phyloP scores from a whole-genome alignment of 257 asterid genomes.

The Nemophila menziesii region DNA sequence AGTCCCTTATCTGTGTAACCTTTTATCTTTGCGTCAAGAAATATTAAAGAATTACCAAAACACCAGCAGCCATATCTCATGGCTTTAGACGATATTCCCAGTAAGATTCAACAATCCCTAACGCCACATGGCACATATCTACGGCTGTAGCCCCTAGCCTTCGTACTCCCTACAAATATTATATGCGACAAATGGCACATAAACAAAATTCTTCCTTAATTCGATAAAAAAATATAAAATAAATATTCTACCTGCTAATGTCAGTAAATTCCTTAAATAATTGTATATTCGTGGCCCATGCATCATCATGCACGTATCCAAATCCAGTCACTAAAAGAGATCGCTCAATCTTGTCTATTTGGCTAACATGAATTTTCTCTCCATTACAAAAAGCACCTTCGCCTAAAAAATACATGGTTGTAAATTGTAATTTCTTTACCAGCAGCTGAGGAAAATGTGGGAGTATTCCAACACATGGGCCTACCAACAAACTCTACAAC shows the following conservation, averaged over 20 bases:
- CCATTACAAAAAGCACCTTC: too few species aligned
- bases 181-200: conserved; percentile 7
- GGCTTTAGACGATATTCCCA: conserved; percentile 99
- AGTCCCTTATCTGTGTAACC: too few species aligned
- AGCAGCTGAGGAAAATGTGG: conserved; percentile 91
- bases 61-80: too few species aligned
- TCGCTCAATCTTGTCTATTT: too few species aligned
- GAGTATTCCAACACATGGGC: conserved; percentile 93
- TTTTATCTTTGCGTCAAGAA: not conserved
- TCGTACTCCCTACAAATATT: conserved; percentile 68
- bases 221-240: conserved; percentile 5
- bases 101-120: too few species aligned
- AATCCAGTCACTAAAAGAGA: too few species aligned
- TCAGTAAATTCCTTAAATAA: conserved; percentile 92
- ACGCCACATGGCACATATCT: too few species aligned
- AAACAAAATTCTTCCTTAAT: conserved; percentile 1
- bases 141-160: too few species aligned
- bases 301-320: too few species aligned
- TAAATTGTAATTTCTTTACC: conserved; percentile 38
- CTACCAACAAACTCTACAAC: conserved; percentile 99
- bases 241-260: conserved; percentile 53
- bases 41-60: too few species aligned
- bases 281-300: too few species aligned
- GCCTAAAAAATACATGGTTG: conserved; percentile 41
- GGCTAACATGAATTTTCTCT: too few species aligned